Percentiles rank a stretch among this genome's conserved stretches.
Evolutionary conservation across 176 grass and related monocot species (phyloP).

Genomic region (Dactylis glomerata): DNA sequence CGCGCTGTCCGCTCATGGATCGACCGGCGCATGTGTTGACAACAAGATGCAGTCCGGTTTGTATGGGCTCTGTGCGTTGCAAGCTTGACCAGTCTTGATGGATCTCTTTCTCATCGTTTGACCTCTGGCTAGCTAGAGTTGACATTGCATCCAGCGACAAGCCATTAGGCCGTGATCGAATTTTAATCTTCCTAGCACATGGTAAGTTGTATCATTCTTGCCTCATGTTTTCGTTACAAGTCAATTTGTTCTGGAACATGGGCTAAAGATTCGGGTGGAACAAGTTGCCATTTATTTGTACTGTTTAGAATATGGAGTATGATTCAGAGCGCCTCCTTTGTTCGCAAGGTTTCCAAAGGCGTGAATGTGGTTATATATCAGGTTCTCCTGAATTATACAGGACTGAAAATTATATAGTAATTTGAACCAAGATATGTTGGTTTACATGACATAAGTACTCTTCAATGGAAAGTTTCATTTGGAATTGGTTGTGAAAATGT

Average conservation of each 20-base stretch:
- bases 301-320: neutral
- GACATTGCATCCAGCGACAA: slow-evolving; percentile 7
- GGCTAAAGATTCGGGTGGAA: neutral
- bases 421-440: neutral
- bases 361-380: neutral
- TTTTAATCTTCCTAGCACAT: slow-evolving; percentile 11
- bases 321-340: neutral
- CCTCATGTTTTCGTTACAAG: neutral
- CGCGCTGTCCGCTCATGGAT: slow-evolving; percentile 32
- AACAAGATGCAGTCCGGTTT: slow-evolving; percentile 13
- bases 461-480: neutral
- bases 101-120: neutral
- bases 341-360: neutral
- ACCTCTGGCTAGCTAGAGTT: slow-evolving; percentile 7
- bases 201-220: neutral
- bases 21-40: slow-evolving; percentile 45
- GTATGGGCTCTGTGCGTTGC: neutral
- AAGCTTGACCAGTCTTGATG: slow-evolving; percentile 17
- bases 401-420: neutral
- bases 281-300: neutral
- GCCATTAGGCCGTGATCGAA: neutral
- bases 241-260: slow-evolving; percentile 11
- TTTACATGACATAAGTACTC: neutral
- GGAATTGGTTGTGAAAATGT: too few relatives aligned
- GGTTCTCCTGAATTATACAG: neutral